Percentiles rank a stretch among this genome's conserved stretches.
Conservation (phyloP, 305 asterid species). For the Andrographis paniculata region DNA sequence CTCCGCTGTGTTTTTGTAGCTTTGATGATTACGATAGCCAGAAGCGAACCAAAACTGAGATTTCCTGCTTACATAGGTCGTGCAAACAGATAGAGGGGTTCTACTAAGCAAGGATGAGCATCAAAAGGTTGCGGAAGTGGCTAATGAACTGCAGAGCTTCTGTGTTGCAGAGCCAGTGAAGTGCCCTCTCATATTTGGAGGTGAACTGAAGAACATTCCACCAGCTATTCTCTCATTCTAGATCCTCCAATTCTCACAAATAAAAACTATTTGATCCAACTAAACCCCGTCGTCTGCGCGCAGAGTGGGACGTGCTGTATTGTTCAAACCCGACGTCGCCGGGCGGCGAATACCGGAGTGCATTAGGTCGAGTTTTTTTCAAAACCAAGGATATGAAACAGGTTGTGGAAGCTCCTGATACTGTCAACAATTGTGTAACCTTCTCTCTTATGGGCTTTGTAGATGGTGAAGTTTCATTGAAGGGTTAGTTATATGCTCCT, state of each 20-base stretch:
- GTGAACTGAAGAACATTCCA: constrained; percentile 27
- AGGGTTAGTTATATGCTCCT: constrained; percentile 28
- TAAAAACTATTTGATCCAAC: neutral
- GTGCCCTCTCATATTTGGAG: constrained; percentile 94
- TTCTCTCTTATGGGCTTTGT: constrained; percentile 64
- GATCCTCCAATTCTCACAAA: neutral
- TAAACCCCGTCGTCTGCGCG: constrained; percentile 3
- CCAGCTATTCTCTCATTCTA: neutral
- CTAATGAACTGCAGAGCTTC: constrained; percentile 43
- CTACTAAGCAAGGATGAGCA: constrained; percentile 50
- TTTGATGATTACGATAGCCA: neutral
- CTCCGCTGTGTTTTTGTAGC: neutral
- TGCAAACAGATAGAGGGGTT: constrained; percentile 75
- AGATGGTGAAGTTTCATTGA: constrained; percentile 80
- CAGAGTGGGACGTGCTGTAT: constrained; percentile 91
- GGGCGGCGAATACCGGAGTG: constrained; percentile 83
- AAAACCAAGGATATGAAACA: constrained; percentile 86
- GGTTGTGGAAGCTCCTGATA: constrained; percentile 79
- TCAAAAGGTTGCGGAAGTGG: constrained; percentile 59
- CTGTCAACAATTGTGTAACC: constrained; percentile 54
- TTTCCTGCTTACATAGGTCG: constrained; percentile 36
- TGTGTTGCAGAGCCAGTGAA: constrained; percentile 80
- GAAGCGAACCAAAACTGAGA: constrained; percentile 15
- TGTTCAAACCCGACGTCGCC: constrained; percentile 94
- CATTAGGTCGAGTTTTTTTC: constrained; percentile 69